A percentile compares a stretch with the other conserved stretches of the same genome.
These are phyloP conservation scores for Cyberlindnera saturnus DNA, from an alignment of 805 yeast species.

Conservation along the genomic window DNA sequence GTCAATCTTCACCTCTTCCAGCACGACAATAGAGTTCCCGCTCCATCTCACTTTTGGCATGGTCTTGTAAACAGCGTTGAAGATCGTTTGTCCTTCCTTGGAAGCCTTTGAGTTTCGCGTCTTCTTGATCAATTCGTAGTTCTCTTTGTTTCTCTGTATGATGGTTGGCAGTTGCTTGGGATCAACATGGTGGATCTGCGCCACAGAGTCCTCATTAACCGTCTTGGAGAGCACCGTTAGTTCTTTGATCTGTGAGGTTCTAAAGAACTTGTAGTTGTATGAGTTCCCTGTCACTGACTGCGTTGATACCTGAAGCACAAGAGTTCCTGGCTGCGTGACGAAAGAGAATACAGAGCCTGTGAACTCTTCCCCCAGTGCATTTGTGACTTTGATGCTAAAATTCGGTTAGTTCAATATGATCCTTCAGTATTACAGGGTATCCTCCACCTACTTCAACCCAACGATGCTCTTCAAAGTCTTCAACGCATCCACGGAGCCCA, in stretches of 20 bases:
- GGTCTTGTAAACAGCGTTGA: constrained; percentile 38
- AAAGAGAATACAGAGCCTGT: constrained; percentile 63
- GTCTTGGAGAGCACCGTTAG: constrained; percentile 41
- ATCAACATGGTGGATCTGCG: constrained; percentile 12
- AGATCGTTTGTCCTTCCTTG: constrained; percentile 38
- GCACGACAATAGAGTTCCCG: constrained; percentile 35
- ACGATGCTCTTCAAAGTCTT: constrained; percentile 4
- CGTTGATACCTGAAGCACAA: constrained; percentile 24
- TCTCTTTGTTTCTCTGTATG: constrained; percentile 14
- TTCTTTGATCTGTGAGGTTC: constrained; percentile 50
- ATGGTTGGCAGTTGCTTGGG: constrained; percentile 11
- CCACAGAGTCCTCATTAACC: constrained; percentile 17
- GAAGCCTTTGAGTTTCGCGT: constrained; percentile 32
- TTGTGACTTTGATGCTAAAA: constrained; percentile 50
- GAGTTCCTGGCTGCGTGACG: constrained; percentile 35
- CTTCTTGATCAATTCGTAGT: constrained; percentile 19
- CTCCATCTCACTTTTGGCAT: constrained; percentile 40
- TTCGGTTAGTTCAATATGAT: background rate
- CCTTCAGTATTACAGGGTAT: background rate
- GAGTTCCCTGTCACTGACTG: constrained; percentile 6
- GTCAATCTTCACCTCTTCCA: constrained; percentile 39
- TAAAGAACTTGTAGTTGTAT: constrained; percentile 43
- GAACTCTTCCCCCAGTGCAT: constrained; percentile 48
- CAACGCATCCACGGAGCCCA: background rate
- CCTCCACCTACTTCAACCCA: constrained; percentile 8